These are phyloP conservation scores for Plasmodium blacklocki DNA, from an alignment of 169 alveolate genomes.

Conservation along the genomic window DNA sequence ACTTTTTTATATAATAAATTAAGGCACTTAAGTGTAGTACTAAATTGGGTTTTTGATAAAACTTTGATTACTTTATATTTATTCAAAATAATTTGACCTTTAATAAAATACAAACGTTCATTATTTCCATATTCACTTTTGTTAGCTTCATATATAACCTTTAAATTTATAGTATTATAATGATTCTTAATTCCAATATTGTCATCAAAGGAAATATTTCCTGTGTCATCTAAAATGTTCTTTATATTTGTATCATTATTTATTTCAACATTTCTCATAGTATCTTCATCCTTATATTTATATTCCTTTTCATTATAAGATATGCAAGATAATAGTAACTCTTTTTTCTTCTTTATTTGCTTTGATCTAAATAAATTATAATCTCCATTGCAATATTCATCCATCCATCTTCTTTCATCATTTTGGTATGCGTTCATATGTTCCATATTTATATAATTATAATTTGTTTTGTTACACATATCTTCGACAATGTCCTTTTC, in stretches of 20 bases:
- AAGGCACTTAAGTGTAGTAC: constrained; percentile 90
- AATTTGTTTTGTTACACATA: constrained; percentile 1
- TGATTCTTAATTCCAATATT: constrained; percentile 57
- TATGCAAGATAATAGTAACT: constrained; percentile 1
- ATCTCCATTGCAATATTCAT: constrained; percentile 71
- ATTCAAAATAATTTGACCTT: constrained; percentile 90
- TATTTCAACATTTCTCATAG: constrained; percentile 4
- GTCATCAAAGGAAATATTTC: neutral
- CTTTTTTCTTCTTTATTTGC: constrained; percentile 49
- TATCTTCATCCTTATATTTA: constrained; percentile 4
- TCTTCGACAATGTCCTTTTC: constrained; percentile 7
- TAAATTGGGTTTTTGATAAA: constrained; percentile 91
- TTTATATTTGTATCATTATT: neutral
- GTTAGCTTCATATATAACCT: constrained; percentile 92
- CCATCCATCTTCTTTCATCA: constrained; percentile 64
- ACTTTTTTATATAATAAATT: constrained; percentile 83
- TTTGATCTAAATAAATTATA: constrained; percentile 67
- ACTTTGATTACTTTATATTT: constrained; percentile 90
- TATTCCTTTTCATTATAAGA: neutral
- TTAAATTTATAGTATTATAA: constrained; percentile 89
- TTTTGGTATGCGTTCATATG: constrained; percentile 30
- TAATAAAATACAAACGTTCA: constrained; percentile 90
- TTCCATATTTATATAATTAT: constrained; percentile 10
- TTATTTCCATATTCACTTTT: constrained; percentile 92
- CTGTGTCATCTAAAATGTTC: neutral